Base-by-base conservation (phyloP, 306 rosid genomes). In the Acacia confusa region DNA sequence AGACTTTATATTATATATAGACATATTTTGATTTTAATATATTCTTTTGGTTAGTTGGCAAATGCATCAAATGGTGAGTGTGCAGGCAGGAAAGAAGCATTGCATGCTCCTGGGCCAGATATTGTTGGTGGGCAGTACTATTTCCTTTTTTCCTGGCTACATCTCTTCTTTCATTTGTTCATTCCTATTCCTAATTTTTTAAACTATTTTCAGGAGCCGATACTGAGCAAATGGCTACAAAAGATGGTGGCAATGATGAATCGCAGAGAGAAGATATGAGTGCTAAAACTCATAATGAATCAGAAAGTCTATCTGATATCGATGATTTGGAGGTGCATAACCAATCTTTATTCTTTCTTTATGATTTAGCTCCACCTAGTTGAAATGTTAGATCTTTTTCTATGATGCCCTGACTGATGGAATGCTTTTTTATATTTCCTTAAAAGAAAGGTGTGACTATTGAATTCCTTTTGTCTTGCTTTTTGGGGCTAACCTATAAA, bases 291-390 rank as follows among this genome's bases (percentile, higher is more conserved):
- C 45, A 61, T 17, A 83, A 75, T 25, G 91, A 89, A 52, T 87
- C 95, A 10, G 95, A 88, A 81, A 87, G 81, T 57, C 78, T 91
- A 2, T 89, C 95, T 38, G 95, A 91, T 72, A 87, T 91, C 15
- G 91, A 91, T 83, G 95, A 91, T 58, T 57, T 52, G 74, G 95
- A 91, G 83, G 91, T 90, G 79, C 77, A 4, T 78, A 74, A 72
- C 17, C 40, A 28, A 22, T 72, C 63, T 27, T 40, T 20, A 4
- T 70, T 45, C 38, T 80, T 70, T 45, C 38, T 80, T 80, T 72
- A 69, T 74, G 6, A 22, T 41, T 70, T 41, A 12, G 30, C 41
- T 25, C 66, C 66, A 24, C 66, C 4, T 58, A 58, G 66, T 32
- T 22, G 7, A 10, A 1, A 24, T 60, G 66, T 60, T 57, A 57